These are phyloP conservation scores for Isabelozyma pseudorhagii DNA, from an alignment of 805 yeast species.

Conservation along the genomic window DNA sequence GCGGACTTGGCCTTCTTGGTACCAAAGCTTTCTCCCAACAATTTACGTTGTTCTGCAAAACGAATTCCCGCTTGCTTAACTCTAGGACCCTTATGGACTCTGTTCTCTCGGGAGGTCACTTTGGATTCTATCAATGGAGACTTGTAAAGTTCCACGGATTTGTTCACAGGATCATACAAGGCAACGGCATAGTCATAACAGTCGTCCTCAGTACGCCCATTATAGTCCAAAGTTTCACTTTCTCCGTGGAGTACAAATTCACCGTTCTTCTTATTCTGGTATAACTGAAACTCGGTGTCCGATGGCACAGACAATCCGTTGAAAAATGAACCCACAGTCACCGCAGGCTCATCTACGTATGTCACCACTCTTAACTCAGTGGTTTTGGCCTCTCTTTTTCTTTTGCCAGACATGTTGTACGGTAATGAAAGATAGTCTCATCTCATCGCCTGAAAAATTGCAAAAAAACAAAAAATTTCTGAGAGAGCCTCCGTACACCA, in stretches of 20 bases:
- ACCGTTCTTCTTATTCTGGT: constrained; percentile 43
- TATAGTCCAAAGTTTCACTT: constrained; percentile 66
- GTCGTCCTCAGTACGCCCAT: constrained; percentile 47
- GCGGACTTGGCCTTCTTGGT: constrained; percentile 95
- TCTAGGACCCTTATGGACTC: constrained; percentile 57
- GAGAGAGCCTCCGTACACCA: neutral
- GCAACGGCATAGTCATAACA: constrained; percentile 66
- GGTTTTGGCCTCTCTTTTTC: constrained; percentile 34
- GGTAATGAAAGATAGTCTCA: neutral
- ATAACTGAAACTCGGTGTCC: constrained; percentile 60
- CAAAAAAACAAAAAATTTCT: constrained; percentile 1
- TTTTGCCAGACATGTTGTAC: constrained; percentile 13
- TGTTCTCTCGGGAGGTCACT: constrained; percentile 60
- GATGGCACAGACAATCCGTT: constrained; percentile 68
- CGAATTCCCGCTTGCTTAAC: constrained; percentile 54
- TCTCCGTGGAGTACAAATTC: constrained; percentile 72
- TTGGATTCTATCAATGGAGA: constrained; percentile 60
- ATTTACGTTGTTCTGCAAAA: constrained; percentile 64
- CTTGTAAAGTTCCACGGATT: constrained; percentile 60
- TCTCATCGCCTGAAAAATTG: neutral
- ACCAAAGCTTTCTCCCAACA: constrained; percentile 94
- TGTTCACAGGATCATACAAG: constrained; percentile 65
- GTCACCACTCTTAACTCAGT: constrained; percentile 40
- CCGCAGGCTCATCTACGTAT: constrained; percentile 41
- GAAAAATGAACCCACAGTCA: constrained; percentile 70